phyloP scores from a whole-genome alignment of 2,329 filamentous ascomycete genomes.

The Ascosphaera apis region DNA sequence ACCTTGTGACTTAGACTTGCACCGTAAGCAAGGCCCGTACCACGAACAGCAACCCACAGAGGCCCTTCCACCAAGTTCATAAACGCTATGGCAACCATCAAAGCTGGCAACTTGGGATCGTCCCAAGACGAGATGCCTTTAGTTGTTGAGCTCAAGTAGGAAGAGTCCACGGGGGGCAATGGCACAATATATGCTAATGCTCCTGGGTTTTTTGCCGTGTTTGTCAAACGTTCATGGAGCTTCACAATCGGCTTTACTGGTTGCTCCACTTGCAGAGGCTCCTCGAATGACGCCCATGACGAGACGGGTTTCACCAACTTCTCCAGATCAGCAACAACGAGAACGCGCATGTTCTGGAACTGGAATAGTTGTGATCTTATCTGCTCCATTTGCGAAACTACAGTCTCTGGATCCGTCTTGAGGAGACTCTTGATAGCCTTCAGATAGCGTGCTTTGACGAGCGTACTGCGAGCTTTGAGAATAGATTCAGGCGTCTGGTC shows the following conservation, averaged over 20 bases:
- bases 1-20: conserved; percentile 55
- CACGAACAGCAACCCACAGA: conserved; percentile 79
- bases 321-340: conserved; percentile 60
- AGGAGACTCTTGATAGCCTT: conserved; percentile 66
- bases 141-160: conserved; percentile 56
- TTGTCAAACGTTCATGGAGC: conserved; percentile 46
- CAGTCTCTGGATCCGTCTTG: conserved; percentile 47
- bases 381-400: conserved; percentile 55
- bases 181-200: conserved; percentile 58
- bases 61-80: conserved; percentile 86
- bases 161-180: conserved; percentile 81
- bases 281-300: conserved; percentile 47
- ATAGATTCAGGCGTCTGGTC: conserved; percentile 59
- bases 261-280: conserved; percentile 27
- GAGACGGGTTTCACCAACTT: conserved; percentile 54
- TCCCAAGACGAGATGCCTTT: conserved; percentile 51
- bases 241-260: conserved; percentile 48
- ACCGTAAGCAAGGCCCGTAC: conserved; percentile 82
- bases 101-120: conserved; percentile 56
- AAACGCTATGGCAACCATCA: conserved; percentile 75
- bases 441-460: conserved; percentile 73
- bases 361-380: conserved; percentile 56
- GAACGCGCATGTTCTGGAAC: conserved; percentile 62
- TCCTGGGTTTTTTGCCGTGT: conserved; percentile 52
- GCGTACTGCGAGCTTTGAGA: conserved; percentile 51